Evolutionary conservation across 179 eudicot species (phyloP).

Genomic region (Spergularia azorica): DNA sequence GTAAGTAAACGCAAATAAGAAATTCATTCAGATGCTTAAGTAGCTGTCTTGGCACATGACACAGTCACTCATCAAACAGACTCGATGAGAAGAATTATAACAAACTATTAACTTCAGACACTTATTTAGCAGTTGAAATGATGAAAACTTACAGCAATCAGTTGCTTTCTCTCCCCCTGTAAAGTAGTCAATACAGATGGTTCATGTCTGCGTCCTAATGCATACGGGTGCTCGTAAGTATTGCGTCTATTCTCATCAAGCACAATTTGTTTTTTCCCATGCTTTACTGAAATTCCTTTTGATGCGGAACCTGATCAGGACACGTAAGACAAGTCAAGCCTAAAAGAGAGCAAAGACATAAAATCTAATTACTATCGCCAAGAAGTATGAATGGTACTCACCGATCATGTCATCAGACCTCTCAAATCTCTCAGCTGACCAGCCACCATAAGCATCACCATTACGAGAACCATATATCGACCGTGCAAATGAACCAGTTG

Average conservation of each 20-base stretch:
- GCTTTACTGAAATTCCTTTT: slow-evolving; percentile 43
- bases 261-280: slow-evolving; percentile 66
- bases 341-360: neutral
- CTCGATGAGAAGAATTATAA: neutral
- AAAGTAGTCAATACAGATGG: slow-evolving; percentile 49
- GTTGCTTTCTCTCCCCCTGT: slow-evolving; percentile 52
- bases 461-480: slow-evolving; percentile 48
- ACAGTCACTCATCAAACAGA: neutral
- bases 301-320: slow-evolving; percentile 35
- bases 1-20: neutral
- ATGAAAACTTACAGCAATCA: slow-evolving; percentile 59
- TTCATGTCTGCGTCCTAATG: slow-evolving; percentile 40
- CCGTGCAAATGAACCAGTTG: slow-evolving; percentile 42
- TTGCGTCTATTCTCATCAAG: slow-evolving; percentile 76
- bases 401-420: slow-evolving; percentile 67
- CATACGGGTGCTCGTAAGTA: slow-evolving; percentile 54
- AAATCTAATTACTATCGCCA: neutral
- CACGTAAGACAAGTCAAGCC: slow-evolving; percentile 4
- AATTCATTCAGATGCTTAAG: neutral
- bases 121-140: neutral
- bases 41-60: neutral
- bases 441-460: slow-evolving; percentile 42
- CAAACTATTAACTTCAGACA: neutral
- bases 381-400: slow-evolving; percentile 24
- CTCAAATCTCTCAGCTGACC: slow-evolving; percentile 43